A percentile compares a stretch with the other conserved stretches of the same genome.
Conservation (phyloP, 169 alveolate species). For the Cryptosporidium ryanae region DNA sequence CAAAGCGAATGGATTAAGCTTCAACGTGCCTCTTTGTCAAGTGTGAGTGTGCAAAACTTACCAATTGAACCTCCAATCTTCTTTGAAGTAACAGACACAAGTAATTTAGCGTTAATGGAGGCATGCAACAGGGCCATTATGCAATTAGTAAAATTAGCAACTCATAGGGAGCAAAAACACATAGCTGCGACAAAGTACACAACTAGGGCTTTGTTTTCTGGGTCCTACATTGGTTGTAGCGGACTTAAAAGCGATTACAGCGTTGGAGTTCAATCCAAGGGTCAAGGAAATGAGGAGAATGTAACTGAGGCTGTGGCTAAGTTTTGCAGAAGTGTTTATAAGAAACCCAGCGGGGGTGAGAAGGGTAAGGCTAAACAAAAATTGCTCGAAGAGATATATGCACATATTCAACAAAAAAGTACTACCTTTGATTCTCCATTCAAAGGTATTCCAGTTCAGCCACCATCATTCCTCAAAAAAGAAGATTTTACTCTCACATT, state of each 20-base stretch:
- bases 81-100: background rate
- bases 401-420: background rate
- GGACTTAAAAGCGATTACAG: background rate
- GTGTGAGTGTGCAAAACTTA: background rate
- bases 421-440: background rate
- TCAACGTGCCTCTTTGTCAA: background rate
- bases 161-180: background rate
- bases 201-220: background rate
- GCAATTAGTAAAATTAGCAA: background rate
- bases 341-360: background rate
- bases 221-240: background rate
- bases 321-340: conserved; percentile 15
- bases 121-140: background rate
- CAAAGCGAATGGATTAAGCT: conserved; percentile 14
- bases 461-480: conserved; percentile 1
- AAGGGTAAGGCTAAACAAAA: background rate
- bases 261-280: background rate
- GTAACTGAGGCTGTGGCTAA: background rate
- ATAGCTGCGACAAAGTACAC: too few relatives aligned
- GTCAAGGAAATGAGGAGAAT: background rate
- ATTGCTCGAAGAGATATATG: background rate
- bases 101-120: background rate
- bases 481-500: background rate
- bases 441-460: background rate
- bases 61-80: conserved; percentile 1